Conservation (phyloP, 2,329 filamentous ascomycete genomes). For the Phyllosticta capitalensis region DNA sequence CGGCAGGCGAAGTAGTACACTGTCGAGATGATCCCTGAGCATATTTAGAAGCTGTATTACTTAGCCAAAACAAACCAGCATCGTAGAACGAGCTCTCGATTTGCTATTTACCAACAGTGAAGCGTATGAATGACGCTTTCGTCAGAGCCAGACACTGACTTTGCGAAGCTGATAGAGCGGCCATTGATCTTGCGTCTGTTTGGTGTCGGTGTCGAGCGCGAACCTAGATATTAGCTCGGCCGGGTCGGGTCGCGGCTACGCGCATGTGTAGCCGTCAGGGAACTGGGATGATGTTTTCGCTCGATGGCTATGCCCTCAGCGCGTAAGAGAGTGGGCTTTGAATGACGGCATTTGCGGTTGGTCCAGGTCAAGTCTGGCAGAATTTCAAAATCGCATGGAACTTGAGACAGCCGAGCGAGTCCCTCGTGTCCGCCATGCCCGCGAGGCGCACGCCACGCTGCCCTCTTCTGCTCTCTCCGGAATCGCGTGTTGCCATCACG, state of each 20-base stretch:
- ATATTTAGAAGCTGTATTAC: neutral
- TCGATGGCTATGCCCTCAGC: neutral
- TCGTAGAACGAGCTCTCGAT: neutral
- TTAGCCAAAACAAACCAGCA: neutral
- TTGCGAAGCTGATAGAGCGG: neutral
- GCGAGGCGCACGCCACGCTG: neutral
- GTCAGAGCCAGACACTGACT: neutral
- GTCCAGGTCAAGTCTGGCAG: neutral
- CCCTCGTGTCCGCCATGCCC: neutral
- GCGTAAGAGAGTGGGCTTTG: neutral
- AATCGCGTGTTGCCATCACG: neutral
- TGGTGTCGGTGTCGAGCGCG: neutral
- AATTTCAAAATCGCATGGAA: neutral
- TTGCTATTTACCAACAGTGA: neutral
- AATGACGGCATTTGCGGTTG: neutral
- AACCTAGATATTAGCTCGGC: neutral
- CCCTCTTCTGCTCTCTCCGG: neutral
- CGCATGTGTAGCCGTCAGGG: neutral
- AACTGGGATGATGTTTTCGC: neutral
- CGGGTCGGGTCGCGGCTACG: neutral
- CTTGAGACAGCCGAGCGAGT: neutral
- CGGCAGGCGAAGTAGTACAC: neutral
- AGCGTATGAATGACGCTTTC: neutral
- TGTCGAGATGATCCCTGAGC: neutral
- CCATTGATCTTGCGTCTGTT: neutral